These are phyloP conservation scores for Cyberlindnera maritima DNA, from an alignment of 805 yeast species.

Conservation along the genomic window DNA sequence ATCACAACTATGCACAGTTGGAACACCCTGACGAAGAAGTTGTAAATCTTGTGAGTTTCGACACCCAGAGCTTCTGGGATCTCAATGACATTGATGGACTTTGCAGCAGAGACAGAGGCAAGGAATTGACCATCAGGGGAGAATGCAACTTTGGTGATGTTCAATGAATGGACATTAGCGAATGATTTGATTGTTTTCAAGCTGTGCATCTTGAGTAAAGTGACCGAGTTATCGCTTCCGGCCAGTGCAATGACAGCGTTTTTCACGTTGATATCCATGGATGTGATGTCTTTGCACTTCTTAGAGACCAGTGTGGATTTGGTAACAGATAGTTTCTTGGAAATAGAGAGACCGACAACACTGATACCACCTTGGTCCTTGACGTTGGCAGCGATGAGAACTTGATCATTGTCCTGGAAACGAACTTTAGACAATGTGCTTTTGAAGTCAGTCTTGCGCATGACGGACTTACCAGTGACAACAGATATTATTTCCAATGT, in stretches of 20 bases:
- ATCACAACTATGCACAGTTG: slow-evolving; percentile 13
- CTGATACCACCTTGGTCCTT: slow-evolving; percentile 18
- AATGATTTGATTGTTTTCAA: slow-evolving; percentile 52
- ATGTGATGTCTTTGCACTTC: slow-evolving; percentile 37
- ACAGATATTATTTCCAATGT: slow-evolving; percentile 45
- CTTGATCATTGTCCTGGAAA: slow-evolving; percentile 28
- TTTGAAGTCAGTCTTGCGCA: slow-evolving; percentile 33
- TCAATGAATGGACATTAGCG: slow-evolving; percentile 59
- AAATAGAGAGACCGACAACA: slow-evolving; percentile 17
- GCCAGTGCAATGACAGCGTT: slow-evolving; percentile 42
- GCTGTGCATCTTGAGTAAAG: slow-evolving; percentile 41
- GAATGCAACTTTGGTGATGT: slow-evolving; percentile 69
- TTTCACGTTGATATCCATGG: slow-evolving; percentile 42
- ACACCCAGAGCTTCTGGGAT: slow-evolving; percentile 49
- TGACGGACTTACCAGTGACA: slow-evolving; percentile 38
- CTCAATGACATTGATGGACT: slow-evolving; percentile 60
- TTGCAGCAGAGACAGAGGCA: slow-evolving; percentile 77
- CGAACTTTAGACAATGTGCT: slow-evolving; percentile 33
- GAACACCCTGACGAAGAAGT: slow-evolving; percentile 23
- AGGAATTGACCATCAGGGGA: slow-evolving; percentile 66
- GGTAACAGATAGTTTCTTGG: slow-evolving; percentile 18
- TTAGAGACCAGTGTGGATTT: slow-evolving; percentile 20
- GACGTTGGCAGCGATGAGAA: slow-evolving; percentile 17
- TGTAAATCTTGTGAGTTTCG: slow-evolving; percentile 26
- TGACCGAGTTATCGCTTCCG: slow-evolving; percentile 57